A percentile compares a stretch with the other conserved stretches of the same genome.
Conservation (phyloP, 768 basidiomycete genomes). For the Galerina marginata region DNA sequence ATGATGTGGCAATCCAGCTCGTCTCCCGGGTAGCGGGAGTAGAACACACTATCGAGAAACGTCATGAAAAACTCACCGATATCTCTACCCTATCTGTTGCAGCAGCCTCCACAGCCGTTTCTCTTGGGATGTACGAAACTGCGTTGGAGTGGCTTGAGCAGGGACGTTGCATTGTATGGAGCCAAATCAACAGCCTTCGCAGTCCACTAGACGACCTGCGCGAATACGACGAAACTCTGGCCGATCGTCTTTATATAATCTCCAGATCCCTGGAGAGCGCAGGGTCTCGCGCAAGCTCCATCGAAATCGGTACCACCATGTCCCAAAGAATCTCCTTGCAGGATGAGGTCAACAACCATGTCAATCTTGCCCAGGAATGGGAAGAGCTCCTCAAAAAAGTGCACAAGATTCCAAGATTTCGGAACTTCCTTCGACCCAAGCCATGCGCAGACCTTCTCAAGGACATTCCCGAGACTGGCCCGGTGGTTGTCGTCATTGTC, state of each 20-base stretch:
- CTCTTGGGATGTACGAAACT: background rate
- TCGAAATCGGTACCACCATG: background rate
- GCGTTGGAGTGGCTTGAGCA: slow-evolving; percentile 25
- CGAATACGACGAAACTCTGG: background rate
- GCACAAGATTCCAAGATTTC: slow-evolving; percentile 27
- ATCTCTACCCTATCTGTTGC: slow-evolving; percentile 5
- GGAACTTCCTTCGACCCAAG: slow-evolving; percentile 33
- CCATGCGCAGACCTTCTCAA: slow-evolving; percentile 22
- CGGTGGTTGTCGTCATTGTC: slow-evolving; percentile 42
- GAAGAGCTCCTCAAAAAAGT: slow-evolving; percentile 8
- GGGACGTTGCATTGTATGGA: slow-evolving; percentile 23
- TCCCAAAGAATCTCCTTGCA: slow-evolving; percentile 7
- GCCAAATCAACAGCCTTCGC: slow-evolving; percentile 16
- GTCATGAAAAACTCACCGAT: slow-evolving; percentile 13
- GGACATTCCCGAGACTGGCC: slow-evolving; percentile 29
- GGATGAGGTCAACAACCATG: slow-evolving; percentile 10
- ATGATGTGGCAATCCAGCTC: slow-evolving; percentile 17
- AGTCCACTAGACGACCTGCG: slow-evolving; percentile 15
- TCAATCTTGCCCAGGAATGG: slow-evolving; percentile 12
- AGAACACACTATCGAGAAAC: slow-evolving; percentile 17
- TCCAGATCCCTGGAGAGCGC: slow-evolving; percentile 4
- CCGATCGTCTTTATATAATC: slow-evolving; percentile 1
- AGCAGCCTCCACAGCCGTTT: slow-evolving; percentile 14
- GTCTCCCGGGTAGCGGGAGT: slow-evolving; percentile 22
- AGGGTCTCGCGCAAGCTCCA: background rate